These are phyloP conservation scores for Boechera divaricarpa DNA, from an alignment of 345 rosid genomes.

Conservation along the genomic window DNA sequence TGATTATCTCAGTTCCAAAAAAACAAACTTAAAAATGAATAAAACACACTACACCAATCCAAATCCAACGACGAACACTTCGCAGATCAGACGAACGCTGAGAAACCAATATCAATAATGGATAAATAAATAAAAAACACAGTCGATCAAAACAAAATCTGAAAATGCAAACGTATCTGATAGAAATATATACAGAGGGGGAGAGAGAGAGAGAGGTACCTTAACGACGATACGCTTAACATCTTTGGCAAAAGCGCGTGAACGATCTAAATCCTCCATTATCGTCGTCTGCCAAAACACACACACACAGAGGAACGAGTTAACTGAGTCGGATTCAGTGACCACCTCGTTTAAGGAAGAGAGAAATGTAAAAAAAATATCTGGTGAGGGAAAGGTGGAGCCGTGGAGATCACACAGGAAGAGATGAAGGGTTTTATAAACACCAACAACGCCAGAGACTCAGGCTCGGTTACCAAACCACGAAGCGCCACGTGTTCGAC, in stretches of 20 bases:
- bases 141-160: background rate
- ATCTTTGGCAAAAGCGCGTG: conserved; percentile 79
- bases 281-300: conserved; percentile 21
- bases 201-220: conserved; percentile 46
- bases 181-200: background rate
- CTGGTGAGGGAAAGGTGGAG: conserved; percentile 35
- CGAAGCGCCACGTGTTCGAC: conserved; percentile 27
- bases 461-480: conserved; percentile 32
- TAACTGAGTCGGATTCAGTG: conserved; percentile 39
- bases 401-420: conserved; percentile 19
- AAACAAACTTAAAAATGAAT: background rate
- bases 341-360: background rate
- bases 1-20: background rate
- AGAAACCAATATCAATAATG: conserved; percentile 7
- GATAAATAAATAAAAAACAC: background rate
- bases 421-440: conserved; percentile 44
- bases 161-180: conserved; percentile 35
- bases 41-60: conserved; percentile 21
- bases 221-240: conserved; percentile 93
- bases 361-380: background rate
- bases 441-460: conserved; percentile 33
- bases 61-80: conserved; percentile 34
- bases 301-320: conserved; percentile 27
- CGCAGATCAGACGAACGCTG: conserved; percentile 26
- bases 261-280: conserved; percentile 57